These are phyloP conservation scores for slime mould (Dictyostelium discoideum) DNA, from an alignment of 78 protist species.

Conservation along the genomic window DNA sequence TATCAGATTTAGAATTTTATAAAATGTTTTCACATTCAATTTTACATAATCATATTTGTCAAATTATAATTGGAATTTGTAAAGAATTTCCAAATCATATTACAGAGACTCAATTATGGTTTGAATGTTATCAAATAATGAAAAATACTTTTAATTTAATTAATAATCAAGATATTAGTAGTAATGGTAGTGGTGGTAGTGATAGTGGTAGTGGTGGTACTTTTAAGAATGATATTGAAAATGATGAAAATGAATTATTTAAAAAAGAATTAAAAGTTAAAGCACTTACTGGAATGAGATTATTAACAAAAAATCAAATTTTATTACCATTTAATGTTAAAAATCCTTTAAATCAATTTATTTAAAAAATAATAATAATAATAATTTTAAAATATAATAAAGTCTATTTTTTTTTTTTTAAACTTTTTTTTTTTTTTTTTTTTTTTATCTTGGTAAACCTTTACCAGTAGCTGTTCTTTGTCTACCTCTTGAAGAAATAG, in stretches of 20 bases:
- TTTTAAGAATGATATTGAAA: not conserved
- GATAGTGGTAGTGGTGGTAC: no score
- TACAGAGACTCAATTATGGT: not conserved
- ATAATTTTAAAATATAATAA: no score
- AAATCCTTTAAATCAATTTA: conserved; percentile 9
- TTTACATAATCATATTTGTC: conserved; percentile 9
- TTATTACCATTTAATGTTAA: conserved; percentile 19
- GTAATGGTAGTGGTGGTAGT: no score
- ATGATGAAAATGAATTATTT: not conserved
- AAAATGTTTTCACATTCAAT: conserved; percentile 31
- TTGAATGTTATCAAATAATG: not conserved
- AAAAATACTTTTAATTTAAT: not conserved
- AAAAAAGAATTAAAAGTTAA: conserved; percentile 16
- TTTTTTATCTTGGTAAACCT: not conserved
- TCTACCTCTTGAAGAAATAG: not conserved
- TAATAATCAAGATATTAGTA: not conserved
- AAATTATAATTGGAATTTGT: not conserved
- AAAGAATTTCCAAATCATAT: not conserved
- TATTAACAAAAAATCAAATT: conserved; percentile 11
- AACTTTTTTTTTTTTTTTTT: not conserved
- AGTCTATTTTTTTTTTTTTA: no score
- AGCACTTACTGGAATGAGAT: conserved; percentile 25
- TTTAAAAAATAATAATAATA: not conserved
- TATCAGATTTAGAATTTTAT: not conserved
- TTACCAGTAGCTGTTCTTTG: not conserved